phyloP scores from a whole-genome alignment of 129 eudicot species.

The Centrapalus pauciflorus region DNA sequence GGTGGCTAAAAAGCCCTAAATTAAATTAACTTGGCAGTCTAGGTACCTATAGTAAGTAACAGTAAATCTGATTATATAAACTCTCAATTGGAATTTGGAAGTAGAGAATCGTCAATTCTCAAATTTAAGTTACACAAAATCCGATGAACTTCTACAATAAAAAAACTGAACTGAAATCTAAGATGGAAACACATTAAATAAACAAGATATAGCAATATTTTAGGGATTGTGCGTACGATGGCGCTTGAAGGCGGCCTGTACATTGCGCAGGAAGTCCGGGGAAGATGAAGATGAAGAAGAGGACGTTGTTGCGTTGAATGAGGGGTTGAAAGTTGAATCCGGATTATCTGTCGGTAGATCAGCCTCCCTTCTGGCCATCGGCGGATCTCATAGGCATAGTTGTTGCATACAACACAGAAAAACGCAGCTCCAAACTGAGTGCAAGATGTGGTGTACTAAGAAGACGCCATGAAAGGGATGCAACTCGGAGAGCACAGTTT shows the following conservation, averaged over 20 bases:
- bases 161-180: not conserved
- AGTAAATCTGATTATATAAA: not conserved
- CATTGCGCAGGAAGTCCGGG: constrained; percentile 46
- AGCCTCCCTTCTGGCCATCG: not conserved
- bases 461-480: not conserved
- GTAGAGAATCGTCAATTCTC: not conserved
- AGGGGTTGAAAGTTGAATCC: constrained; percentile 24
- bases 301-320: constrained; percentile 26
- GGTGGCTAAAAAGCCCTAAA: not conserved
- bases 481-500: not conserved
- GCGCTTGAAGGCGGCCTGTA: constrained; percentile 72
- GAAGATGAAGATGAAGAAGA: constrained; percentile 41
- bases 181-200: not conserved
- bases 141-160: not conserved
- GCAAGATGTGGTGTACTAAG: not conserved
- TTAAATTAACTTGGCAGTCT: too few species aligned
- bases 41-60: not conserved
- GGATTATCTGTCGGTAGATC: constrained; percentile 12
- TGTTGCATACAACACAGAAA: not conserved
- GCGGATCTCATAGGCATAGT: not conserved
- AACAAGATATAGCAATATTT: not conserved
- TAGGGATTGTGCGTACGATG: constrained; percentile 40
- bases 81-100: too few species aligned
- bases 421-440: not conserved
- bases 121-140: not conserved